A percentile compares a stretch with the other conserved stretches of the same genome.
phyloP scores from a whole-genome alignment of 2,329 filamentous ascomycete genomes.

The Cordyceps cicadae region DNA sequence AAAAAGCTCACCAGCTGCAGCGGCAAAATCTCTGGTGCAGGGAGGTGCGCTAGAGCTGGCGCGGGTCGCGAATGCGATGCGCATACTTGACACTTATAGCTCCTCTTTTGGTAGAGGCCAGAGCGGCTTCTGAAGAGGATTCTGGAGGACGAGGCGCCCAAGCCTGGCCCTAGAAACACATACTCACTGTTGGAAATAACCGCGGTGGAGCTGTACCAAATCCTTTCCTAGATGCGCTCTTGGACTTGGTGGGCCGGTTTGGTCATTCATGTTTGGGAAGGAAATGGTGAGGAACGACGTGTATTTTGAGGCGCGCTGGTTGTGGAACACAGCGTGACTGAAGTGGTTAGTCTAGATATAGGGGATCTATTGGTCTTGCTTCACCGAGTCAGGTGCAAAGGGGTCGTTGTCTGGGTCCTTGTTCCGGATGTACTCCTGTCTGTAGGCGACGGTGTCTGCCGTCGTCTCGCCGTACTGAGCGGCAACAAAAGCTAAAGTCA shows the following conservation, averaged over 20 bases:
- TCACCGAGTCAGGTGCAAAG: constrained; percentile 30
- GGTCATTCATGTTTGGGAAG: neutral
- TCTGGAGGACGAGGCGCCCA: constrained; percentile 9
- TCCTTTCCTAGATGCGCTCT: neutral
- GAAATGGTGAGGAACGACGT: neutral
- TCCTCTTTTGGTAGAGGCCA: too few species aligned
- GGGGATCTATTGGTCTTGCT: neutral
- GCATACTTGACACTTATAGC: too few species aligned
- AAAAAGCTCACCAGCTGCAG: too few species aligned
- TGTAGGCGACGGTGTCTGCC: constrained; percentile 39
- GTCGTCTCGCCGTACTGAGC: constrained; percentile 38
- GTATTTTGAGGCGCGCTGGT: neutral
- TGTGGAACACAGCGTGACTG: neutral
- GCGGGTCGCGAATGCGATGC: too few species aligned
- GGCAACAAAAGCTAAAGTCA: constrained; percentile 25
- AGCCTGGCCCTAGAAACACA: neutral
- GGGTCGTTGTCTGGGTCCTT: constrained; percentile 42
- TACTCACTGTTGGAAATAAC: neutral
- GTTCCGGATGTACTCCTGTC: constrained; percentile 51
- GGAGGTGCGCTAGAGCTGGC: too few species aligned
- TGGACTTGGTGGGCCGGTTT: constrained; percentile 5
- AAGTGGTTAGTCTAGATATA: neutral
- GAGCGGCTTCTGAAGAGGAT: neutral
- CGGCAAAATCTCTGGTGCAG: too few species aligned
- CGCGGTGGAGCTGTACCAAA: neutral